Evolutionary conservation across 164 flowering plant genomes (phyloP), one percentile per base, ranked within the genome.

Genomic region (Protea cynaroides): DNA sequence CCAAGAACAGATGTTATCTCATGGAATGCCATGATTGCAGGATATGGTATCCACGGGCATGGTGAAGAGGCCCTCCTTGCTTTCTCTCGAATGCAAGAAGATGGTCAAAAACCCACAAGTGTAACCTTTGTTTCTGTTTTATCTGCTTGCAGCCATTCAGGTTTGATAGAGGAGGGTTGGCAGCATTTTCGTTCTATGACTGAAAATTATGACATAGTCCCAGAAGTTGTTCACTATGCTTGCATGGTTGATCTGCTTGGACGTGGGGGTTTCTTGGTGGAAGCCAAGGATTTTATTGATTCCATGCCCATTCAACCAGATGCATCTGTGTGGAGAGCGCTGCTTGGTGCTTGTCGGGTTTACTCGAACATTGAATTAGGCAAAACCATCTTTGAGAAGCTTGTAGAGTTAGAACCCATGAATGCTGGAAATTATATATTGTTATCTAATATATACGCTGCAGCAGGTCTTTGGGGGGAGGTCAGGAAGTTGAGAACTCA

Each of bases 81-180:
- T 64, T 84, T 84, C 63, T 65, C 70, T 24, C 58, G 68, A 56
- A 82, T 86, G 88, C 61, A 72, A 56, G 75, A 78, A 61, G 81
- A 76, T 43, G 84, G 84, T 60, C 54, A 75, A 15, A 67, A 37
- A 56, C 86, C 88, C 61, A 77, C 74, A n/a, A 60, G 52, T n/a
- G 74, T 76, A 17, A 78, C 85, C 47, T 82, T 86, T 59, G 68
- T 80, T 34, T 78, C 86, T 38, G 65, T 79, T 72, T 57, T 86
- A 57, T 83, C 88, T 46, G 86, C 86, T 46, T 84, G 91, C 65
- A 82, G 88, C 65, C 88, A 86, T 65, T 76, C 84, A 8, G 85
- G 91, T 59, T 61, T 79, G 65, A 63, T 84, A 21, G 80, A 79
- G 21, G 44, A 62, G 64, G 88, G 91, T 1, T 34, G 79, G 71